A percentile compares a stretch with the other conserved stretches of the same genome.
Conservation (phyloP, 805 yeast species). For the Teunomyces panamensis region DNA sequence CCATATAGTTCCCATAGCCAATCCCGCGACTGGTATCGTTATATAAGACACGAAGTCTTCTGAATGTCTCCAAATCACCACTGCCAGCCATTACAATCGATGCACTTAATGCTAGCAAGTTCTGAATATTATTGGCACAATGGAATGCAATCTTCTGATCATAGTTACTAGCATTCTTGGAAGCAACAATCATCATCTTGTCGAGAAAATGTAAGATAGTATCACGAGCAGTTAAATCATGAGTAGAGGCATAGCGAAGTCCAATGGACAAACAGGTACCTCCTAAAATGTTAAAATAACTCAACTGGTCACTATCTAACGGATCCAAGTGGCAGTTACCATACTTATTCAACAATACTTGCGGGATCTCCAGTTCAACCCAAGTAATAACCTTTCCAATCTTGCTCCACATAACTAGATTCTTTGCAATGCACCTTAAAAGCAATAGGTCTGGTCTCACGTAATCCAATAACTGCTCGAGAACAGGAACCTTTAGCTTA, state of each 20-base stretch:
- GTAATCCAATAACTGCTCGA: constrained; percentile 60
- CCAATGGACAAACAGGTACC: constrained; percentile 78
- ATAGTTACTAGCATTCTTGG: constrained; percentile 43
- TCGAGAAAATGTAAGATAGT: constrained; percentile 57
- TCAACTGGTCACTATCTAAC: constrained; percentile 59
- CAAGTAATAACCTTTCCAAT: constrained; percentile 51
- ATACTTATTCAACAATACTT: constrained; percentile 31
- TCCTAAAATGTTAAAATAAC: constrained; percentile 61
- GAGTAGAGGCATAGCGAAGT: constrained; percentile 71
- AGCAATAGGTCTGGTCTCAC: constrained; percentile 76
- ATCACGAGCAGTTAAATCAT: constrained; percentile 50
- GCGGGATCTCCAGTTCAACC: constrained; percentile 60
- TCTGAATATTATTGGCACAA: constrained; percentile 55
- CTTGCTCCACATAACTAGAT: constrained; percentile 69
- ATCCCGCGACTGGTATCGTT: constrained; percentile 48
- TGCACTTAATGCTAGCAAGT: constrained; percentile 58
- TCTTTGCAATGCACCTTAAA: constrained; percentile 59
- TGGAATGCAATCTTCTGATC: constrained; percentile 57
- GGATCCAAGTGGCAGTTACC: constrained; percentile 18
- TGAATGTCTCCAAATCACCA: constrained; percentile 78
- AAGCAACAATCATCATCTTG: constrained; percentile 41
- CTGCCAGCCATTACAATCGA: constrained; percentile 86
- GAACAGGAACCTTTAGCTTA: constrained; percentile 58
- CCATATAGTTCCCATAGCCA: constrained; percentile 71
- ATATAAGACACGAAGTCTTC: constrained; percentile 69